phyloP scores from a whole-genome alignment of 2,329 filamentous ascomycete genomes.

The Colletotrichum navitas region DNA sequence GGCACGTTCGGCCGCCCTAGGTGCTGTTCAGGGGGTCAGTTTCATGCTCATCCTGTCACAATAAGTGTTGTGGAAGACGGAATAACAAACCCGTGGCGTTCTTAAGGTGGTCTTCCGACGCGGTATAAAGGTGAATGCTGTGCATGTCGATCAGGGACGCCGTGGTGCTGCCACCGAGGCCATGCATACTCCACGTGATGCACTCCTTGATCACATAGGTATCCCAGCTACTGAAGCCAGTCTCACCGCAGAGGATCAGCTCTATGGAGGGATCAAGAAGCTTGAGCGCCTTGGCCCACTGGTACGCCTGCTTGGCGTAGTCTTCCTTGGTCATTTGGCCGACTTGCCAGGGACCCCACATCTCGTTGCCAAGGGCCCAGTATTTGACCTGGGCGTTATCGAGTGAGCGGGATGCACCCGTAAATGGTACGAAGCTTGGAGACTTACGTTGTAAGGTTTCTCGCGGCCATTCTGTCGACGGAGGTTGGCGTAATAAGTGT shows the following conservation, averaged over 20 bases:
- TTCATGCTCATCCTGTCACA: neutral
- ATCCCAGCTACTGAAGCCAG: constrained; percentile 78
- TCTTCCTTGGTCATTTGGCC: constrained; percentile 77
- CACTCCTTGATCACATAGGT: constrained; percentile 79
- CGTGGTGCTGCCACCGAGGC: constrained; percentile 50
- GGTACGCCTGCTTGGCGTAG: constrained; percentile 76
- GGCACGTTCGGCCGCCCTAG: constrained; percentile 77
- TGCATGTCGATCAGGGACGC: constrained; percentile 78
- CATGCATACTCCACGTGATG: constrained; percentile 57
- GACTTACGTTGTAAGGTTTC: constrained; percentile 74
- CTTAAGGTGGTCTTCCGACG: constrained; percentile 62
- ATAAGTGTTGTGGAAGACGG: neutral
- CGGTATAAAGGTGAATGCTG: constrained; percentile 84
- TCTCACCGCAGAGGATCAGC: constrained; percentile 81
- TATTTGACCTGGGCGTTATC: constrained; percentile 71
- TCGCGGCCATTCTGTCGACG: constrained; percentile 80
- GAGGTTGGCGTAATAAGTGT: constrained; percentile 86
- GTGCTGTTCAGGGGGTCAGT: constrained; percentile 58
- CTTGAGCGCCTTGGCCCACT: constrained; percentile 80
- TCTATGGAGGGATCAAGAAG: constrained; percentile 77
- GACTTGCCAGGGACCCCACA: constrained; percentile 76
- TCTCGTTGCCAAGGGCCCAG: constrained; percentile 86
- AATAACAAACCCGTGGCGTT: constrained; percentile 58
- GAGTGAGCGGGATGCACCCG: constrained; percentile 10
- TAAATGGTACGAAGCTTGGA: neutral